Conservation (phyloP, 2,329 filamentous ascomycete species). For the Colletotrichum sidae region DNA sequence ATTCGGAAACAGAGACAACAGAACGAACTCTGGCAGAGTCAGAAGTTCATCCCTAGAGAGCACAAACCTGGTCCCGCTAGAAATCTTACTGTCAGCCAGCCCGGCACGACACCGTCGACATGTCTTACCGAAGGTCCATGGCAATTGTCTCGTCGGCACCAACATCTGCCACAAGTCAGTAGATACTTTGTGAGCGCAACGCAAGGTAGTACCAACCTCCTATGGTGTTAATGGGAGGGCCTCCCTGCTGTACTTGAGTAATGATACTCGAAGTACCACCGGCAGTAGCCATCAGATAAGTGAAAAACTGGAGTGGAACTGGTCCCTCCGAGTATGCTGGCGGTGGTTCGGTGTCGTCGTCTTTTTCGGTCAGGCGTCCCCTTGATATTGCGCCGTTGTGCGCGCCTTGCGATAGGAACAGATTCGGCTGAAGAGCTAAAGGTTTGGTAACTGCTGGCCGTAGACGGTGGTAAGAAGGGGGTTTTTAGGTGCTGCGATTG, state of each 20-base stretch:
- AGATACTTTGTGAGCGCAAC: slow-evolving; percentile 3
- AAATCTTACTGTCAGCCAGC: slow-evolving; percentile 39
- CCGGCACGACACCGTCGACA: neutral
- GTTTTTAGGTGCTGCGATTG: too few relatives aligned
- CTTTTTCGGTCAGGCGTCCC: slow-evolving; percentile 78
- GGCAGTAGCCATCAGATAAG: slow-evolving; percentile 97
- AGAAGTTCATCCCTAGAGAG: slow-evolving; percentile 94
- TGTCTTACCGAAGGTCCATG: slow-evolving; percentile 86
- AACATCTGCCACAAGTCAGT: slow-evolving; percentile 66
- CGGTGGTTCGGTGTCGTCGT: slow-evolving; percentile 89
- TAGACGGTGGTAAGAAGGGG: slow-evolving; percentile 50
- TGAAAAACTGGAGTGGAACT: slow-evolving; percentile 91
- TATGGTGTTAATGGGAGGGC: slow-evolving; percentile 87
- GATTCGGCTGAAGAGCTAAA: slow-evolving; percentile 59
- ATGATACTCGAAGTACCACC: slow-evolving; percentile 98
- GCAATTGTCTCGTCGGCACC: slow-evolving; percentile 94
- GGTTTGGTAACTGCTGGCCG: slow-evolving; percentile 45
- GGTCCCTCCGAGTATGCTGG: slow-evolving; percentile 96
- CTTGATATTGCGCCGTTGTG: slow-evolving; percentile 85
- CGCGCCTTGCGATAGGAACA: slow-evolving; percentile 83
- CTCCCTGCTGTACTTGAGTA: slow-evolving; percentile 97
- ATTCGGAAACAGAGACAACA: slow-evolving; percentile 97
- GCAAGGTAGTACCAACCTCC: slow-evolving; percentile 72
- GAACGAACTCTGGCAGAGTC: slow-evolving; percentile 95
- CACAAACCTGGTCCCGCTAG: slow-evolving; percentile 90